Evolutionary conservation across 805 yeast genomes (phyloP), one percentile per base, ranked within the genome.

Genomic region (Pichia thaimueangensis): DNA sequence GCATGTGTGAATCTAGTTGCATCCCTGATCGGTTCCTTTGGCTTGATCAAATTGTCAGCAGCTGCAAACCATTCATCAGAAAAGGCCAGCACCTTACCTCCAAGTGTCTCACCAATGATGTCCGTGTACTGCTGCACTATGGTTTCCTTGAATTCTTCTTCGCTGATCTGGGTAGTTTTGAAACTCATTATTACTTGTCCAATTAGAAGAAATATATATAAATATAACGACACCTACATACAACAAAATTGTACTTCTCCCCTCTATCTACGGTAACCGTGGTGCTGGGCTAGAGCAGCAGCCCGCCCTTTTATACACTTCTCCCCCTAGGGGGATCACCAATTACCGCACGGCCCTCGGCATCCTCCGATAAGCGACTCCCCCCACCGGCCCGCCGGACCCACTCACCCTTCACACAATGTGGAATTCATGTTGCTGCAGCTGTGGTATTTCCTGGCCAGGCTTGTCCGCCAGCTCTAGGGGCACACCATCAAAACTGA

Each of bases 41-140:
- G 89, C 57, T 85, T 80, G 60, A 88, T 80, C 55, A 91, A 71
- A 64, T 91, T 91, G 25, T 72, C 76, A 6, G 97, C 97, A 33
- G 78, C 91, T 1, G 97, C 97, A 65, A 91, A 91, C 93, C 94
- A 91, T 65, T 91, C 95, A 59, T 91, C 96, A 31, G 93, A 81
- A 54, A 73, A 77, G 13, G 73, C 62, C 19, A 85, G 56, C 6
- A 87, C 77, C 46, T 73, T 60, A 3, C 96, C 96, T 5, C 96
- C 97, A 5, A 91, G 65, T 55, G 83, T 82, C 48, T 78, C 85
- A 35, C 93, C 93, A 49, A 87, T 75, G 13, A 93, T 91, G 57
- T 93, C 95, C 31, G 82, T 76, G 56, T 74, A 76, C 50, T 73
- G 68, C 48, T 64, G 67, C 15, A 74, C 78, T 44, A 77, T 58